phyloP scores from a whole-genome alignment of 164 flowering plant species.

The Chloranthus sessilifolius region DNA sequence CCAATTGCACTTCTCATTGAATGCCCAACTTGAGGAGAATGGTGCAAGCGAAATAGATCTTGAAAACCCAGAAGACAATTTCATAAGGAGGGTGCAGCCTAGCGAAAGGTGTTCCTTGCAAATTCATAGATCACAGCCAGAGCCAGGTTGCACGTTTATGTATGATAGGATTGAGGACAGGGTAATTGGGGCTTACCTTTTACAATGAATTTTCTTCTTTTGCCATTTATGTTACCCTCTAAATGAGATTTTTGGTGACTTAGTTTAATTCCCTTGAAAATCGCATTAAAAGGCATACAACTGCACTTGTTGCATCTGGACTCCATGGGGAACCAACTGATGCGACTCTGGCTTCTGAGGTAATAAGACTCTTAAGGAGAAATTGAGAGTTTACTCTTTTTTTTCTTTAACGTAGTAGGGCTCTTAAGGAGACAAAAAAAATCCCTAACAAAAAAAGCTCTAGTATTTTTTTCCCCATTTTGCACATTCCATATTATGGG shows the following conservation, averaged over 20 bases:
- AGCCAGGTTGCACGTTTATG: constrained; percentile 84
- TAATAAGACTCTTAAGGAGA: no score
- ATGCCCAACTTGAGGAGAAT: constrained; percentile 28
- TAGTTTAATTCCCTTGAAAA: constrained; percentile 77
- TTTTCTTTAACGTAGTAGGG: no score
- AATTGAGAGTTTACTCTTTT: no score
- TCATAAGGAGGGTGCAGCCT: constrained; percentile 66
- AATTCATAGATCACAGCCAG: constrained; percentile 47
- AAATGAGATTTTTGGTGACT: constrained; percentile 13
- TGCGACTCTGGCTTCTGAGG: constrained; percentile 93
- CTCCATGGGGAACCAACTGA: constrained; percentile 61
- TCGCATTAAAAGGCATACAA: constrained; percentile 45
- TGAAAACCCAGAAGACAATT: constrained; percentile 56
- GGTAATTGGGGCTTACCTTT: constrained; percentile 37
- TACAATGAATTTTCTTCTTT: no score
- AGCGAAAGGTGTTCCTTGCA: constrained; percentile 58
- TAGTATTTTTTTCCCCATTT: no score
- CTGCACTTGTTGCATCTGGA: constrained; percentile 52
- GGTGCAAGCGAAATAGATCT: constrained; percentile 24
- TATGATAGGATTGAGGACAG: constrained; percentile 80
- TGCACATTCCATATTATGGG: no score
- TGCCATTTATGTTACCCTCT: constrained; percentile 4
- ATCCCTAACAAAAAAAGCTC: no score
- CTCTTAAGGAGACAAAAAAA: no score
- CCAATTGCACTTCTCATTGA: constrained; percentile 48